Conservation (phyloP, 2,329 filamentous ascomycete species). For the Thermomyces lanuginosus region DNA sequence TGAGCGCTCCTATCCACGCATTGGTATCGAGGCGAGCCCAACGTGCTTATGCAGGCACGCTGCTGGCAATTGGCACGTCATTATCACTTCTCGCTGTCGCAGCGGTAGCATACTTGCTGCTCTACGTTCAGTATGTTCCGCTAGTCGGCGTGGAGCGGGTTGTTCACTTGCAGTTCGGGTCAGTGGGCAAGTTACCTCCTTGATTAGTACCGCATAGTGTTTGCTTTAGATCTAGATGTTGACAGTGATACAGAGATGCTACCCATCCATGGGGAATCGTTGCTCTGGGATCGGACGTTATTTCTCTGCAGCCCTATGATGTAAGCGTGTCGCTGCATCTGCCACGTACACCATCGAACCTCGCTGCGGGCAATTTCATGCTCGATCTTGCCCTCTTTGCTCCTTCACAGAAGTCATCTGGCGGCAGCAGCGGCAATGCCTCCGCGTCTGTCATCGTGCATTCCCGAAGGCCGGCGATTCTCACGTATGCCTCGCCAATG, state of each 20-base stretch:
- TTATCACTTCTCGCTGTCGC: constrained; percentile 42
- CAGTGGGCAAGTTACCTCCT: constrained; percentile 13
- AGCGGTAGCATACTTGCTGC: constrained; percentile 44
- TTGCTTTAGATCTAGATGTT: neutral
- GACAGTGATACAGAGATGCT: constrained; percentile 19
- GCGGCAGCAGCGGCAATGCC: constrained; percentile 12
- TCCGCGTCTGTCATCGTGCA: constrained; percentile 36
- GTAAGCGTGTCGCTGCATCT: constrained; percentile 58
- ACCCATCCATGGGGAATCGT: constrained; percentile 39
- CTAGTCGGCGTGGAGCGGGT: constrained; percentile 45
- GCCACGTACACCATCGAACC: constrained; percentile 61
- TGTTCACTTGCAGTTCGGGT: constrained; percentile 52
- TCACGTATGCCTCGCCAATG: constrained; percentile 62
- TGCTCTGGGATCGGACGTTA: constrained; percentile 37
- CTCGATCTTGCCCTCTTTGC: constrained; percentile 56
- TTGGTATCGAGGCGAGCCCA: constrained; percentile 46
- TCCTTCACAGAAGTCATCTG: constrained; percentile 21
- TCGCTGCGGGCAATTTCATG: constrained; percentile 85
- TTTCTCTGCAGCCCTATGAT: constrained; percentile 68
- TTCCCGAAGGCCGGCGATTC: constrained; percentile 57
- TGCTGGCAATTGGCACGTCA: constrained; percentile 38
- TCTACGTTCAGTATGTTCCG: constrained; percentile 55
- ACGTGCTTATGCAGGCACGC: constrained; percentile 46
- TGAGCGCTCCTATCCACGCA: constrained; percentile 38
- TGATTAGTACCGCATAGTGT: neutral